Conservation (phyloP, 225 moss, liverwort and hornwort species). For the Physcomitrellopsis africana region DNA sequence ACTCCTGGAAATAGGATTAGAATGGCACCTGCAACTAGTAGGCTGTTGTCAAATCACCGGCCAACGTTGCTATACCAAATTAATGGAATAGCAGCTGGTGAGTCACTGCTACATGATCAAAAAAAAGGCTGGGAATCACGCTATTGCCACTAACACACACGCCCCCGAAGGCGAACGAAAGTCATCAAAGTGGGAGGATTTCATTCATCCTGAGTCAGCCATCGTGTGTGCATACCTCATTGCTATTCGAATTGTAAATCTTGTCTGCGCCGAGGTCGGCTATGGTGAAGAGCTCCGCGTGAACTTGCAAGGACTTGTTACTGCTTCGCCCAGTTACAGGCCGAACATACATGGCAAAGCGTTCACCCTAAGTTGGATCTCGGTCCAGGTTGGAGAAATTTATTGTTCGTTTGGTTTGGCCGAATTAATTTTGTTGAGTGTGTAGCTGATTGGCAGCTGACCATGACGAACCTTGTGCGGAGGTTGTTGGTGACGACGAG, state of each 20-base stretch:
- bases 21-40: neutral
- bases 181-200: neutral
- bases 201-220: neutral
- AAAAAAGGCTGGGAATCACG: too few relatives aligned
- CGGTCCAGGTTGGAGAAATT: neutral
- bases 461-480: slow-evolving; percentile 51
- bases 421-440: neutral
- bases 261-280: slow-evolving; percentile 20
- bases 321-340: neutral
- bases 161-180: neutral
- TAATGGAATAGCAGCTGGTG: too few relatives aligned
- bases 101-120: too few relatives aligned
- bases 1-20: neutral
- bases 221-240: neutral
- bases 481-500: slow-evolving; percentile 18
- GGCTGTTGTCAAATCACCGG: too few relatives aligned
- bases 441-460: slow-evolving; percentile 22
- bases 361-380: neutral
- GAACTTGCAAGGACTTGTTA: neutral
- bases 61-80: too few relatives aligned
- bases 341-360: neutral
- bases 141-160: too few relatives aligned
- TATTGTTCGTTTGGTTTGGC: neutral
- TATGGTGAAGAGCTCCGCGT: slow-evolving; percentile 16
- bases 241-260: neutral